Evolutionary conservation across 768 basidiomycete genomes (phyloP).

Genomic region (Epithele typhae): DNA sequence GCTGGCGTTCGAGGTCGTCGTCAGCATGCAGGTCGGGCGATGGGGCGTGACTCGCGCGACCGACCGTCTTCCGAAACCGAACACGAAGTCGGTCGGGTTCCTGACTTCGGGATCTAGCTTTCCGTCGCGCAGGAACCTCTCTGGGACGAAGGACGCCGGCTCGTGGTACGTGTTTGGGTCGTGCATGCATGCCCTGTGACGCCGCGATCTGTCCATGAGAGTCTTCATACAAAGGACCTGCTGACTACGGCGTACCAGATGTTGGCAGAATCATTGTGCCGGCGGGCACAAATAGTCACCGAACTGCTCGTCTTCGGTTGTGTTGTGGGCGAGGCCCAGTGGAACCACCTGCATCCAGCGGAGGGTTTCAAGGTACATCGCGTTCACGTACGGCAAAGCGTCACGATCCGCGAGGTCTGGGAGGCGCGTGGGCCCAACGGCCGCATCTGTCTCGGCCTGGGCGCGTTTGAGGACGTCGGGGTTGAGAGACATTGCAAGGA

Average conservation of each 20-base stretch:
- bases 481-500: conserved; percentile 18
- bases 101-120: neutral
- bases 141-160: conserved; percentile 4
- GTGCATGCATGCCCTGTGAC: conserved; percentile 5
- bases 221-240: neutral
- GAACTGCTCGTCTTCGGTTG: neutral
- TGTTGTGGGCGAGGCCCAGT: conserved; percentile 1
- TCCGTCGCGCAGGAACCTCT: neutral
- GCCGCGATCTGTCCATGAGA: neutral
- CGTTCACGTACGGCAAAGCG: conserved; percentile 23
- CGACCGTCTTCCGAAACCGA: conserved; percentile 22
- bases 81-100: conserved; percentile 3
- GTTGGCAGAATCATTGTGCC: conserved; percentile 6
- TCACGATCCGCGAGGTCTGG: conserved; percentile 21
- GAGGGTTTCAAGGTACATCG: conserved; percentile 28
- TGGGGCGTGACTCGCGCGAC: neutral
- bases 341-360: conserved; percentile 13
- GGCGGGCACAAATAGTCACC: conserved; percentile 1
- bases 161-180: conserved; percentile 2
- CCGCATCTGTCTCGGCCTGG: conserved; percentile 34
- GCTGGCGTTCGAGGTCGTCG: neutral
- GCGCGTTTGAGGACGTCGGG: conserved; percentile 29
- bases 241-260: conserved; percentile 9
- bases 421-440: conserved; percentile 28
- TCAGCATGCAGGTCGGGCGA: neutral